Percentiles rank a stretch among this genome's conserved stretches.
phyloP scores from a whole-genome alignment of 106 monocot species.

The Cymbidium sinense region DNA sequence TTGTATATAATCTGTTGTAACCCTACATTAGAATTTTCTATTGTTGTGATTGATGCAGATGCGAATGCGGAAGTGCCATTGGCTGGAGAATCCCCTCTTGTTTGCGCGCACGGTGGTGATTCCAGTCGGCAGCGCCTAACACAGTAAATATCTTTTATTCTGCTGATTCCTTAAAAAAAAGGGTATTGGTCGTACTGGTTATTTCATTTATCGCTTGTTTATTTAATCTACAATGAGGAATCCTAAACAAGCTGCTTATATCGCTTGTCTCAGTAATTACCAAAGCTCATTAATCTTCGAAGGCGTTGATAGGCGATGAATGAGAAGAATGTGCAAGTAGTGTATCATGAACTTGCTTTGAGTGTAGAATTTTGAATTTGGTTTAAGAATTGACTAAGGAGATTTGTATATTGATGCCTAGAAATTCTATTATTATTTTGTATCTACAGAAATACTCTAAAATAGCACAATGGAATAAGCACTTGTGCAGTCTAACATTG shows the following conservation, averaged over 20 bases:
- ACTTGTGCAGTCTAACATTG: too few species aligned
- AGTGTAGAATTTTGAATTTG: too few species aligned
- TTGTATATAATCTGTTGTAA: background rate
- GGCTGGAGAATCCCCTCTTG: slow-evolving; percentile 72
- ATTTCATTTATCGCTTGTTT: background rate
- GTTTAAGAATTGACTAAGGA: too few species aligned
- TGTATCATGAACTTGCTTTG: background rate
- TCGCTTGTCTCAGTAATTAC: background rate
- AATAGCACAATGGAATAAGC: too few species aligned
- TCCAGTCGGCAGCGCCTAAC: slow-evolving; percentile 60
- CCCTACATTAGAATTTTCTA: background rate
- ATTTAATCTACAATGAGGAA: background rate
- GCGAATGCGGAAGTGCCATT: slow-evolving; percentile 57
- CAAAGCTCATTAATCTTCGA: background rate
- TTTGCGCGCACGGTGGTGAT: slow-evolving; percentile 94
- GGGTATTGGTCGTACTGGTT: background rate
- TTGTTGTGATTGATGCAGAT: slow-evolving; percentile 26
- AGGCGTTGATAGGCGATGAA: background rate
- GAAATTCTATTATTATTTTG: too few species aligned
- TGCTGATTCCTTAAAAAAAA: background rate
- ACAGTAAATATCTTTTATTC: slow-evolving; percentile 34
- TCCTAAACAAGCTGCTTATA: background rate
- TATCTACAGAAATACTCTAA: too few species aligned
- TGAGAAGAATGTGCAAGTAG: background rate
- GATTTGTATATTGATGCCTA: too few species aligned